These are phyloP conservation scores for Teratosphaeria pseudoeucalypti DNA, from an alignment of 2,329 filamentous ascomycete genomes.

Conservation along the genomic window DNA sequence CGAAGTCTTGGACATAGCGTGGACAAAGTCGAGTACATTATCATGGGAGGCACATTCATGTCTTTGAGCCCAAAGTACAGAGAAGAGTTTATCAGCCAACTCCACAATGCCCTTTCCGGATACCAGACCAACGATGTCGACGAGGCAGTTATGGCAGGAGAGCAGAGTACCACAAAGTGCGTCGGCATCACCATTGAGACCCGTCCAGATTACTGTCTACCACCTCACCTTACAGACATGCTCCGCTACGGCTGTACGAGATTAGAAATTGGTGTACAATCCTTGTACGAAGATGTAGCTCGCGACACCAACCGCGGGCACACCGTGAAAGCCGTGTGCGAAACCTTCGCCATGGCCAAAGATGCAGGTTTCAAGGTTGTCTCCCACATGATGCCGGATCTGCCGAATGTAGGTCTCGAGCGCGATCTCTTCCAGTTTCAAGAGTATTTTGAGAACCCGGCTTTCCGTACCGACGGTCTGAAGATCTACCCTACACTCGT, in stretches of 20 bases:
- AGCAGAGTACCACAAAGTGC: slow-evolving; percentile 96
- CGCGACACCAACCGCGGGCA: slow-evolving; percentile 94
- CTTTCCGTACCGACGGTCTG: slow-evolving; percentile 88
- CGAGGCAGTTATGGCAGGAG: slow-evolving; percentile 84
- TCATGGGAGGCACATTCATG: slow-evolving; percentile 99
- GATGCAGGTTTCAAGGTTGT: slow-evolving; percentile 98
- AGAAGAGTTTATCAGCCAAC: slow-evolving; percentile 85
- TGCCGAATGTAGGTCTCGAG: slow-evolving; percentile 98
- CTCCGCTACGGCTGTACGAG: slow-evolving; percentile 94
- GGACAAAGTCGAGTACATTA: slow-evolving; percentile 99
- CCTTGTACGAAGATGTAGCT: slow-evolving; percentile 95
- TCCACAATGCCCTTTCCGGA: slow-evolving; percentile 93
- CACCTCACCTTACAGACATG: slow-evolving; percentile 93
- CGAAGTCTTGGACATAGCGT: slow-evolving; percentile 92
- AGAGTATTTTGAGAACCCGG: slow-evolving; percentile 95
- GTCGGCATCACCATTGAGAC: slow-evolving; percentile 99
- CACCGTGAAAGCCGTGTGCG: slow-evolving; percentile 86
- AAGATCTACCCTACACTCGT: slow-evolving; percentile 98
- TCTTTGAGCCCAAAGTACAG: slow-evolving; percentile 80
- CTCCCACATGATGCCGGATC: slow-evolving; percentile 98
- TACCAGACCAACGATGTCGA: slow-evolving; percentile 93
- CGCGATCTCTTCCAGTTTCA: slow-evolving; percentile 92
- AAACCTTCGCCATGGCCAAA: slow-evolving; percentile 95
- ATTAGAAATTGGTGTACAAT: slow-evolving; percentile 90
- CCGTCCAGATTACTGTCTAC: slow-evolving; percentile 88